These are phyloP conservation scores for Massarina eburnea DNA, from an alignment of 2,329 filamentous ascomycete genomes.

Conservation along the genomic window DNA sequence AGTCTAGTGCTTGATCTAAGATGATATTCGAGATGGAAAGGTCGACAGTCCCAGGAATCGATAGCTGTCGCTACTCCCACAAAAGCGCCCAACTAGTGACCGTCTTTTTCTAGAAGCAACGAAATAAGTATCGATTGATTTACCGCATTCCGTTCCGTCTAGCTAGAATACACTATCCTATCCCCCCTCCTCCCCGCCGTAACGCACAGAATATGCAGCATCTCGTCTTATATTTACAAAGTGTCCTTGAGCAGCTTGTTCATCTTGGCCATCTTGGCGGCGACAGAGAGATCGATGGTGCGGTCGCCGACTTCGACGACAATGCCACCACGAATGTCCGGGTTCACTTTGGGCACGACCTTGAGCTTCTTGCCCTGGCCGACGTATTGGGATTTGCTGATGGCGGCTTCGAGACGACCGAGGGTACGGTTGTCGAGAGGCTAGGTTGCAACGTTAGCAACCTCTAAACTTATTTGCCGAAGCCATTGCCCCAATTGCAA, in stretches of 20 bases:
- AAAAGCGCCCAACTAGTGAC: too few relatives aligned
- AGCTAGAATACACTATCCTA: constrained; percentile 41
- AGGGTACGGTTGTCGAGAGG: constrained; percentile 86
- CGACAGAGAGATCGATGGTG: constrained; percentile 96
- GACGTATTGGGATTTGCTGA: constrained; percentile 86
- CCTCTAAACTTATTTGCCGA: neutral
- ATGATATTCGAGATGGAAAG: too few relatives aligned
- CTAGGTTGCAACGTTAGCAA: constrained; percentile 50
- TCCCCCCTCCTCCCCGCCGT: constrained; percentile 11
- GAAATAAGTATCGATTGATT: constrained; percentile 10
- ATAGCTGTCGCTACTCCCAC: too few relatives aligned
- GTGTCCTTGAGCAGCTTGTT: constrained; percentile 98
- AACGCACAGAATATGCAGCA: constrained; percentile 3
- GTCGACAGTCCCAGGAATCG: too few relatives aligned
- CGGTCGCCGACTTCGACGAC: constrained; percentile 96
- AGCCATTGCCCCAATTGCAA: too few relatives aligned
- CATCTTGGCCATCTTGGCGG: constrained; percentile 92
- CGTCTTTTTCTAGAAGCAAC: constrained; percentile 1
- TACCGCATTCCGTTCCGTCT: constrained; percentile 22
- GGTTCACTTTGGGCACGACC: constrained; percentile 92
- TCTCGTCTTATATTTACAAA: constrained; percentile 69
- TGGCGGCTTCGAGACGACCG: constrained; percentile 79
- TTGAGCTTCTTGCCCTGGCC: constrained; percentile 96
- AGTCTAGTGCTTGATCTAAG: too few relatives aligned
- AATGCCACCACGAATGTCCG: constrained; percentile 90